Conservation (phyloP, 2,329 filamentous ascomycete species). For the Rutstroemia sp. region DNA sequence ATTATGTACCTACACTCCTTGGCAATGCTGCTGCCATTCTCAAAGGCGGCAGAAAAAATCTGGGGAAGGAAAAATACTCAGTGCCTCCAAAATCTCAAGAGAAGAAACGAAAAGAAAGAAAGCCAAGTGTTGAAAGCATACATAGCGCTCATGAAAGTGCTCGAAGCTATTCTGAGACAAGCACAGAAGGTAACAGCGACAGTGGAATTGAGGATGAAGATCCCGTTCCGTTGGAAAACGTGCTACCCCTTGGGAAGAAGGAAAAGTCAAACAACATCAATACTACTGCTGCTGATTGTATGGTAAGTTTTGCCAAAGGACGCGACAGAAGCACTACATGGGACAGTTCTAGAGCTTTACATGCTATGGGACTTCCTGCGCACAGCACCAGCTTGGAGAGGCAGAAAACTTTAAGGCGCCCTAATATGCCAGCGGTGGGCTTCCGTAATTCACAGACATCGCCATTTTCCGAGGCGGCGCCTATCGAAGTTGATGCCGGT, state of each 20-base stretch:
- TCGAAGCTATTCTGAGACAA: slow-evolving; percentile 18
- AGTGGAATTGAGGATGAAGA: slow-evolving; percentile 2
- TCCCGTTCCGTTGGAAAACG: neutral
- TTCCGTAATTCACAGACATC: neutral
- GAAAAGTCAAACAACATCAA: neutral
- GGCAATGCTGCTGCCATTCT: slow-evolving; percentile 19
- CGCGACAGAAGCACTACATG: slow-evolving; percentile 10
- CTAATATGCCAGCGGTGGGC: neutral
- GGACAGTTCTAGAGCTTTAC: slow-evolving; percentile 7
- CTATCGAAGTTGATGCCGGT: neutral
- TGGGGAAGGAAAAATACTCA: neutral
- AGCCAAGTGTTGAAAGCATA: slow-evolving; percentile 13
- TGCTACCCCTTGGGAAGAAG: neutral
- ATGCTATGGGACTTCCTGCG: neutral
- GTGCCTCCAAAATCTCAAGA: neutral
- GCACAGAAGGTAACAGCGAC: slow-evolving; percentile 15
- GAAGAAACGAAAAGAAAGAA: neutral
- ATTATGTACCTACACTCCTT: slow-evolving; percentile 16
- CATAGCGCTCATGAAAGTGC: slow-evolving; percentile 26
- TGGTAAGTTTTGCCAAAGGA: neutral
- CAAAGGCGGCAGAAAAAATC: slow-evolving; percentile 15
- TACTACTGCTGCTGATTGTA: neutral
- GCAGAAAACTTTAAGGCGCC: neutral
- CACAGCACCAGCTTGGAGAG: neutral
- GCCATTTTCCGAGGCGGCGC: neutral